phyloP scores from a whole-genome alignment of 2,329 filamentous ascomycete species.

The Claviceps arundinis region DNA sequence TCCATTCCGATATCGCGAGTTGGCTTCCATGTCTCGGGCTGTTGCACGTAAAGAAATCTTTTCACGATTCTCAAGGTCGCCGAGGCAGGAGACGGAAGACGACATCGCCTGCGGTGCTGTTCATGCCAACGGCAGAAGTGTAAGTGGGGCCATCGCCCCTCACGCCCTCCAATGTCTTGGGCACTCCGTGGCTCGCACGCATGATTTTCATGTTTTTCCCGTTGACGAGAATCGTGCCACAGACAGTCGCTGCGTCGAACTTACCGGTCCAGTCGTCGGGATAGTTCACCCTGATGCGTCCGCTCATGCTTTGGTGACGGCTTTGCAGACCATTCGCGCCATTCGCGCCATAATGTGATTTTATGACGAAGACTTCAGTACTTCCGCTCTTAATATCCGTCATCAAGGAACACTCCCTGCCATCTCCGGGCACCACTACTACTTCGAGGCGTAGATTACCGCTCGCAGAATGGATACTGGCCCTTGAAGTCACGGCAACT shows the following conservation, averaged over 20 bases:
- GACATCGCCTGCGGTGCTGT: constrained; percentile 19
- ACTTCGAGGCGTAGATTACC: constrained; percentile 24
- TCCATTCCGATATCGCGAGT: no score
- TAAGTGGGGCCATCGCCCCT: constrained; percentile 24
- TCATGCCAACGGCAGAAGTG: constrained; percentile 18
- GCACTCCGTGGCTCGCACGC: constrained; percentile 19
- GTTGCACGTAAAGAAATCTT: no score
- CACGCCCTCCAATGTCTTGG: constrained; percentile 20
- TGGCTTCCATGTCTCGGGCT: no score
- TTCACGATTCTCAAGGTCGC: constrained; percentile 1
- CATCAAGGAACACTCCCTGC: constrained; percentile 14
- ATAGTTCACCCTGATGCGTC: constrained; percentile 28
- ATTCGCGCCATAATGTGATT: constrained; percentile 14
- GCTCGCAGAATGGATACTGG: constrained; percentile 25
- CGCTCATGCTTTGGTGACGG: constrained; percentile 31
- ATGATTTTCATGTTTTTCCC: constrained; percentile 31
- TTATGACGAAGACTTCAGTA: constrained; percentile 17
- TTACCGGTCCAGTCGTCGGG: constrained; percentile 37
- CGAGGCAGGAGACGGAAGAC: constrained; percentile 16
- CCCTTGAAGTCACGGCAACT: constrained; percentile 25
- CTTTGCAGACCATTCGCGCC: constrained; percentile 25
- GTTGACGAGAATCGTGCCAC: constrained; percentile 24
- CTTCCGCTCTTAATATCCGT: constrained; percentile 33
- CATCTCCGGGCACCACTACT: constrained; percentile 19
- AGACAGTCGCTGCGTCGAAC: constrained; percentile 25